Percentiles rank a stretch among this genome's conserved stretches.
Evolutionary conservation across 2,329 filamentous ascomycete genomes (phyloP).

Genomic region (Chrysoporthe deuterocubensis): DNA sequence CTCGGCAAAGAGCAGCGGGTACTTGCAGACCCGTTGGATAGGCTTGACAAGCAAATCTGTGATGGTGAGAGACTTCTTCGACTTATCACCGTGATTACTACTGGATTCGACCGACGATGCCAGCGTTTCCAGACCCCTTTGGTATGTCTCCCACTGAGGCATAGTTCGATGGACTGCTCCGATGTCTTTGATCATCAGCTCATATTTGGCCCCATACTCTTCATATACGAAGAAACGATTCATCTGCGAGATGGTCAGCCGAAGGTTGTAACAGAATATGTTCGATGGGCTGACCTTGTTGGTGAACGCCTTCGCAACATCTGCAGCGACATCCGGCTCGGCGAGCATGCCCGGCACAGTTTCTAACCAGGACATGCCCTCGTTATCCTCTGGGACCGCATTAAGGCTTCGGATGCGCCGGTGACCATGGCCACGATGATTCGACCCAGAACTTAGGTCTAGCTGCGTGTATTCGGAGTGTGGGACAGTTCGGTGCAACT

Average conservation of each 20-base stretch:
- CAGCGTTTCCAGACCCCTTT: slow-evolving; percentile 83
- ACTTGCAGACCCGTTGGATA: slow-evolving; percentile 89
- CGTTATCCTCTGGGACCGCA: slow-evolving; percentile 47
- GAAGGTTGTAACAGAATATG: background rate
- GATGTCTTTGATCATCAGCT: slow-evolving; percentile 80
- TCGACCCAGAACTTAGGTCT: slow-evolving; percentile 34
- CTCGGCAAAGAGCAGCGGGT: slow-evolving; percentile 84
- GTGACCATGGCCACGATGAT: slow-evolving; percentile 39
- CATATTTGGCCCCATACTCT: slow-evolving; percentile 89
- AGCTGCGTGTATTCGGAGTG: slow-evolving; percentile 65
- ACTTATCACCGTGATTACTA: slow-evolving; percentile 64
- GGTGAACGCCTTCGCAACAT: slow-evolving; percentile 64
- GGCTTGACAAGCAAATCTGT: slow-evolving; percentile 94
- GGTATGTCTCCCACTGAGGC: slow-evolving; percentile 77
- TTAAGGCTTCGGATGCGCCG: slow-evolving; percentile 55
- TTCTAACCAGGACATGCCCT: slow-evolving; percentile 47
- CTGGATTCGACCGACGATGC: slow-evolving; percentile 74
- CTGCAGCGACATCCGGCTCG: slow-evolving; percentile 62
- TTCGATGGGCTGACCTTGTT: slow-evolving; percentile 51
- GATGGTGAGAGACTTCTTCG: slow-evolving; percentile 78
- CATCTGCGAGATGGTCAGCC: slow-evolving; percentile 57
- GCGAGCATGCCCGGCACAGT: slow-evolving; percentile 56
- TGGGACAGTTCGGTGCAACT: slow-evolving; percentile 73
- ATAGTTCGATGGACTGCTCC: slow-evolving; percentile 69
- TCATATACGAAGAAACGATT: slow-evolving; percentile 84